Evolutionary conservation across 179 eudicot genomes (phyloP).

Genomic region (Silene noctiflora): DNA sequence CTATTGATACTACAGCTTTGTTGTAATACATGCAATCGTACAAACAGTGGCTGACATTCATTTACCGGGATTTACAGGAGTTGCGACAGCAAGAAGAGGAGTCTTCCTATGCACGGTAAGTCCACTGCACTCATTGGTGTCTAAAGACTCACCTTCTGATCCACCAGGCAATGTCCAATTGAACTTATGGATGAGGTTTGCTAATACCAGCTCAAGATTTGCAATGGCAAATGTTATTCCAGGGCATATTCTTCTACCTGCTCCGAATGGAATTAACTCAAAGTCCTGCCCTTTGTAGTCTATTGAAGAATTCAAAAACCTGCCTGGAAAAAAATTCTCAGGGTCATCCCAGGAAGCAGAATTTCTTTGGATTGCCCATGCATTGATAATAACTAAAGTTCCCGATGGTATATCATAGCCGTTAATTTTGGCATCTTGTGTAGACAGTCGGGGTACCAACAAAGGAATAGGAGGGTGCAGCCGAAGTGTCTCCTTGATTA

Average conservation of each 20-base stretch:
- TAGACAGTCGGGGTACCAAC: constrained; percentile 35
- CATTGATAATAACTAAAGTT: constrained; percentile 30
- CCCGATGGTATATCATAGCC: constrained; percentile 34
- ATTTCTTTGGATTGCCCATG: constrained; percentile 33
- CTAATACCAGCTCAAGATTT: constrained; percentile 27
- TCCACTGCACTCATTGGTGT: constrained; percentile 33
- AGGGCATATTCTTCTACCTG: constrained; percentile 35
- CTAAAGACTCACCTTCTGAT: constrained; percentile 20
- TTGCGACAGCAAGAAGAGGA: constrained; percentile 31
- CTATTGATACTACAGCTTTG: neutral
- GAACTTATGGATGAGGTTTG: constrained; percentile 26
- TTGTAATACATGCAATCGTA: neutral
- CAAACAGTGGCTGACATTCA: constrained; percentile 8
- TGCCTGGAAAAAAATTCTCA: constrained; percentile 32
- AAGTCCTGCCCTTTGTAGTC: constrained; percentile 39
- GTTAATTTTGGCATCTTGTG: constrained; percentile 23
- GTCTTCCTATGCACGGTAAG: constrained; percentile 25
- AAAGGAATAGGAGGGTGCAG: constrained; percentile 42
- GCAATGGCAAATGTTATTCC: constrained; percentile 27
- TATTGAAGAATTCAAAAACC: constrained; percentile 28
- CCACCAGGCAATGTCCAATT: constrained; percentile 31
- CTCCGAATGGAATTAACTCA: constrained; percentile 41
- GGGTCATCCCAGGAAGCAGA: constrained; percentile 36
- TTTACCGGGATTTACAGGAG: constrained; percentile 3
- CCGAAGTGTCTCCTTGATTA: constrained; percentile 45